Base-by-base conservation (phyloP, 768 basidiomycete species). In the Mycena amicta region DNA sequence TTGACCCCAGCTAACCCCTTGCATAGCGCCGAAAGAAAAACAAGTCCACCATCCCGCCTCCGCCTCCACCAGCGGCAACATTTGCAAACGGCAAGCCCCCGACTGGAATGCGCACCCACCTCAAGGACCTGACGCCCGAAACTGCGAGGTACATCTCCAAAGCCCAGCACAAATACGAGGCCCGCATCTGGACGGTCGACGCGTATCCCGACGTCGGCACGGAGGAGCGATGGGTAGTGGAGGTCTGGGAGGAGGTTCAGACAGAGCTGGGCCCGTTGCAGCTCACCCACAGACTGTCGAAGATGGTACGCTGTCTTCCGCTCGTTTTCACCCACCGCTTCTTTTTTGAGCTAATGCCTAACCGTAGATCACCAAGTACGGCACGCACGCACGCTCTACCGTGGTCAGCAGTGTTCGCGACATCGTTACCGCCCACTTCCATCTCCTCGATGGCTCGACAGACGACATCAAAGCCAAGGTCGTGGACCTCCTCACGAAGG, bases 171-270 rank as follows among this genome's bases (percentile, higher is more conserved):
- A 6, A 2, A 15, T 60, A 27, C 41, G 59, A 60, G 50, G 53
- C 50, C 16, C 43, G 43, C 4, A 45, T 60, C 29, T 55, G 53
- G 53, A 51, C 53, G 3, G 0, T 31, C 25, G 20, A 39, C 13
- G 11, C 49, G 3, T 55, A 27, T 18, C 59, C 59, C 2, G 1
- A 5, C 2, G 18, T 26, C 27, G 59, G 55, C 29, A 3, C 39
- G 8, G 49, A 52, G 49, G 8, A n/a, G 11, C 3, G n/a, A 4
- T 60, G 53, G 59, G 53, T 52, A 18, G 26, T 27, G 29, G 59
- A 55, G 53, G 55, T 60, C 12, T 60, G 59, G 59, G 59, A 45
- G 13, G 49, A 55, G 50, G 53, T 55, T 15, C 31, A 47, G 12
- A 22, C 16, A 18, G 53, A 45, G 22, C 39, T 31, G 1, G 39